Conservation (phyloP, 768 basidiomycete genomes). For the Boletellus ananas region DNA sequence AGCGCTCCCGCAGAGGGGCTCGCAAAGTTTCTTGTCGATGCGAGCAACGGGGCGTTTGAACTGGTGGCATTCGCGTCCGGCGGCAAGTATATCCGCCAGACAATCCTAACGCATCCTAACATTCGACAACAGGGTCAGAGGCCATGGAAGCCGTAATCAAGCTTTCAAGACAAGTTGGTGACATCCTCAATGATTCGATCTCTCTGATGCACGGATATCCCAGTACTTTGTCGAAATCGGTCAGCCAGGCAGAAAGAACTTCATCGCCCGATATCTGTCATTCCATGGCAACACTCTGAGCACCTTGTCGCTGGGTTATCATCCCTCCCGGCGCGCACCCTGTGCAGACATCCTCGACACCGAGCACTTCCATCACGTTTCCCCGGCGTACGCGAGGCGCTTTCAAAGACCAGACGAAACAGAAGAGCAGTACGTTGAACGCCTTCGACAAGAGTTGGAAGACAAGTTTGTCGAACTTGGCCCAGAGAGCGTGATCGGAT, state of each 20-base stretch:
- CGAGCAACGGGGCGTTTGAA: slow-evolving; percentile 71
- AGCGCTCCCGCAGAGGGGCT: slow-evolving; percentile 80
- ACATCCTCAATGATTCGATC: neutral
- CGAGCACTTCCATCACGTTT: slow-evolving; percentile 76
- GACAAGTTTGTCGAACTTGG: slow-evolving; percentile 82
- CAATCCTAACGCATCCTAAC: neutral
- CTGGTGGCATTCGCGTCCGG: slow-evolving; percentile 70
- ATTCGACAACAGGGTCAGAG: slow-evolving; percentile 60
- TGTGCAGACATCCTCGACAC: slow-evolving; percentile 64
- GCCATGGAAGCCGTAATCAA: slow-evolving; percentile 89
- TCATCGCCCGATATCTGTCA: slow-evolving; percentile 73
- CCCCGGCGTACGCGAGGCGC: slow-evolving; percentile 83
- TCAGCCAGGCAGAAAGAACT: slow-evolving; percentile 69
- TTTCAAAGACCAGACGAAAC: slow-evolving; percentile 67
- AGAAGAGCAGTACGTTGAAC: slow-evolving; percentile 75
- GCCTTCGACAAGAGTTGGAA: slow-evolving; percentile 77
- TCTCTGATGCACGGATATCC: slow-evolving; percentile 9
- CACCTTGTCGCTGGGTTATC: slow-evolving; percentile 64
- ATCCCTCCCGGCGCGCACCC: slow-evolving; percentile 63
- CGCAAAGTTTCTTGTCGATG: slow-evolving; percentile 60
- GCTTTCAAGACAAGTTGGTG: slow-evolving; percentile 65
- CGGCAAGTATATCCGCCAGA: slow-evolving; percentile 39
- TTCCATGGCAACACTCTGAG: slow-evolving; percentile 84
- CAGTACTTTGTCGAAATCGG: slow-evolving; percentile 71
- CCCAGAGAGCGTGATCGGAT: slow-evolving; percentile 77